Percentiles rank a stretch among this genome's conserved stretches.
Evolutionary conservation across 495 filamentous ascomycete species (phyloP).

Genomic region (Jackrogersella multiformis): DNA sequence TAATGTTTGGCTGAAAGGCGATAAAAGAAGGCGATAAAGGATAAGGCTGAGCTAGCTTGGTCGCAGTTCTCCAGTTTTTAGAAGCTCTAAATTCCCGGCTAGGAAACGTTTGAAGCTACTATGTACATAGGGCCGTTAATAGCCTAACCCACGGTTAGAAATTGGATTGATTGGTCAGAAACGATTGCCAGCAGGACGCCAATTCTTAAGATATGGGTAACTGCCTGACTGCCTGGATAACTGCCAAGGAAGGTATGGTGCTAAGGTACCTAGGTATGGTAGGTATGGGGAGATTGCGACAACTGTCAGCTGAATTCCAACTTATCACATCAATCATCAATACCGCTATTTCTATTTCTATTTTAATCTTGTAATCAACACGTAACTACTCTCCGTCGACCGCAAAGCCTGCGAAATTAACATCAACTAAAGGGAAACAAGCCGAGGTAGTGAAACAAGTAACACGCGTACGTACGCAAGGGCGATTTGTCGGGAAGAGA

Average conservation of each 20-base stretch:
- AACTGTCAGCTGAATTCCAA: constrained; percentile 31
- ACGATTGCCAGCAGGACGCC: constrained; percentile 10
- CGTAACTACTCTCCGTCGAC: neutral
- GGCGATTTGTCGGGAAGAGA: constrained; percentile 6
- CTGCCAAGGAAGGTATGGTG: too few relatives aligned
- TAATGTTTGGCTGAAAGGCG: neutral
- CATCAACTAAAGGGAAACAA: neutral
- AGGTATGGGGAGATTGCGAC: constrained; percentile 14
- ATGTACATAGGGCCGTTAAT: constrained; percentile 38
- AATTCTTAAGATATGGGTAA: too few relatives aligned
- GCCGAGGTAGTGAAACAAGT: neutral
- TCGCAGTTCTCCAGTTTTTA: constrained; percentile 27
- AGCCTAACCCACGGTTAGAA: constrained; percentile 26
- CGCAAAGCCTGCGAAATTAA: neutral
- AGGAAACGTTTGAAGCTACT: too few relatives aligned
- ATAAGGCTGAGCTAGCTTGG: constrained; percentile 28
- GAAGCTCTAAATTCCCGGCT: neutral
- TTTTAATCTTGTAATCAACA: neutral
- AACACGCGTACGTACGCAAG: constrained; percentile 16
- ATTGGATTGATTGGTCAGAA: constrained; percentile 27
- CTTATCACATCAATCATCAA: constrained; percentile 1
- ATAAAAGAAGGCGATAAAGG: constrained; percentile 23
- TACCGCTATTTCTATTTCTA: constrained; percentile 5
- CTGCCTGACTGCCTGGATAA: too few relatives aligned
- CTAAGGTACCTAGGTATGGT: too few relatives aligned